Base-by-base conservation (phyloP, 495 filamentous ascomycete genomes). In the Trichoderma virens region DNA sequence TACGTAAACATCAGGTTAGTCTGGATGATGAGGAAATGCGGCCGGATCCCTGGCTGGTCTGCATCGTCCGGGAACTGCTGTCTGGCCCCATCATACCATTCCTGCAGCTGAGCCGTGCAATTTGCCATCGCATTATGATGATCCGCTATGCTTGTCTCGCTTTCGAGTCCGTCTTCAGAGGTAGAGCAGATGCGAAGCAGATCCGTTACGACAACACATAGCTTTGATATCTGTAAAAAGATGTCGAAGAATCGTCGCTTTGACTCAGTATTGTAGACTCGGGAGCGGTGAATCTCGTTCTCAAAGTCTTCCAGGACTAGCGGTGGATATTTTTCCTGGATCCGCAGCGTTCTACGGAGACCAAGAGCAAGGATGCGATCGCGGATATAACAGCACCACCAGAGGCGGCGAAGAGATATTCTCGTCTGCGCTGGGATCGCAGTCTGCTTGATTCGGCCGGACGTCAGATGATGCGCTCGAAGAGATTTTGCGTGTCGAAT, bases 381-480 rank as follows among this genome's bases (percentile, higher is more conserved):
- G 34, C 80, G 79, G 2, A 83, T 72, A 31, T 82, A 67, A 47
- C 79, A 79, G 20, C 78, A 78, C 80, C 81, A 82, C 79, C 78
- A 82, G 25, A 82, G 64, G 5, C 80, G 72, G 65, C 80, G 81
- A 13, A 75, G 60, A 23, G 56, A 65, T 34, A 69, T 75, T 43
- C 70, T 67, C 60, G 70, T 72, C 63, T 72, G 72, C 30, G 69
- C 59, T 59, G 73, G 76, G 20, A 45, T 47, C 8, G 45, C 1
- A 7, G 34, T 20, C n/a, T n/a, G 75, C 62, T 0, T 69, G 68
- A 0, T 68, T 56, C 60, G 68, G 67, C 11, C 64, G 65, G 70
- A 62, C 5, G 71, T 65, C 62, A 75, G 73, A 18, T 74, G 73
- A 30, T 78, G 73, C 3, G 74, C 73, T 38, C 77, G 75, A 13